Percentiles rank a stretch among this genome's conserved stretches.
Conservation (phyloP, 2,329 filamentous ascomycete genomes). For the Mycocentrospora acerina region DNA sequence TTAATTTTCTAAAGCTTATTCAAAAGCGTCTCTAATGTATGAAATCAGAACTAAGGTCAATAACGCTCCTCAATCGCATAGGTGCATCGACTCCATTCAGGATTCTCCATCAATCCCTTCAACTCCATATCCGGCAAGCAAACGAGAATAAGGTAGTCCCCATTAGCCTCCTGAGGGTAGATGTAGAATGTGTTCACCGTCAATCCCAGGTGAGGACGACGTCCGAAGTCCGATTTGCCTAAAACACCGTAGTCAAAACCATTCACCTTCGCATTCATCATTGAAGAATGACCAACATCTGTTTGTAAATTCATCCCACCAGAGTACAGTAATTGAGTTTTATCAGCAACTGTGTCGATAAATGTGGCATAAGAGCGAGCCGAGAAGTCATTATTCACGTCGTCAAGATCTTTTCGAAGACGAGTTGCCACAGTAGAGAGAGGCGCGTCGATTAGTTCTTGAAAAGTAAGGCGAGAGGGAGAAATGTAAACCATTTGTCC, state of each 20-base stretch:
- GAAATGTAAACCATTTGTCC: constrained; percentile 30
- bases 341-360: constrained; percentile 26
- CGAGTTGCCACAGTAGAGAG: constrained; percentile 12
- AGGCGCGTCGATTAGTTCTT: constrained; percentile 18
- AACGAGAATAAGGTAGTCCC: constrained; percentile 1
- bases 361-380: constrained; percentile 36
- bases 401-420: constrained; percentile 23
- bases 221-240: constrained; percentile 10
- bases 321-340: constrained; percentile 26
- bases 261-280: constrained; percentile 16
- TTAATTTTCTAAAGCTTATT: too few species aligned
- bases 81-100: constrained; percentile 1
- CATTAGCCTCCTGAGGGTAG: constrained; percentile 5
- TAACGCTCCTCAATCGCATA: constrained; percentile 3
- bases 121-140: constrained; percentile 5
- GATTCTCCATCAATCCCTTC: constrained; percentile 1
- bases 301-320: constrained; percentile 13
- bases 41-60: too few species aligned
- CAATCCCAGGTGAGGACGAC: constrained; percentile 3
- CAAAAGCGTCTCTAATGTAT: too few species aligned
- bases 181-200: constrained; percentile 8
- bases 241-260: constrained; percentile 11
- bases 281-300: constrained; percentile 14
- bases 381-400: constrained; percentile 20
- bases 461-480: constrained; percentile 17